These are phyloP conservation scores for Zygotorulaspora mrakii DNA, from an alignment of 1,139 yeast genomes.

Conservation along the genomic window DNA sequence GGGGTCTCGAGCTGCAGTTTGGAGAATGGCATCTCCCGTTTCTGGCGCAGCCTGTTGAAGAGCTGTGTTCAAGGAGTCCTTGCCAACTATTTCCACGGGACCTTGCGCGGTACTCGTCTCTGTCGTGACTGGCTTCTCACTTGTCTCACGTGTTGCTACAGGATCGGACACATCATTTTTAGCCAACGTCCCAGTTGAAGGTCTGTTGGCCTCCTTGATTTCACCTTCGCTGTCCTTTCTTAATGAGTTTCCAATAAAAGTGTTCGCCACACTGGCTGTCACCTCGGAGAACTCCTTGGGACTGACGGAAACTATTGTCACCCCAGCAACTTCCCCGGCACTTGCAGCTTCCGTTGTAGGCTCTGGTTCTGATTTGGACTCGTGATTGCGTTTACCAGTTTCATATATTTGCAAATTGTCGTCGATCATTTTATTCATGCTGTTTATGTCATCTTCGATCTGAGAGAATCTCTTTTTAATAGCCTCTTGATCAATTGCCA, in stretches of 20 bases:
- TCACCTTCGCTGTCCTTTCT: neutral
- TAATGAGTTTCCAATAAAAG: slow-evolving; percentile 7
- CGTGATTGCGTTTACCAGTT: neutral
- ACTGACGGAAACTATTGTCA: neutral
- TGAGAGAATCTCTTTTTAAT: slow-evolving; percentile 35
- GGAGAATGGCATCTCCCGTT: too few species aligned
- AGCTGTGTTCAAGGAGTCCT: neutral
- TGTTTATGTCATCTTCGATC: slow-evolving; percentile 35
- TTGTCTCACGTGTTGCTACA: too few species aligned
- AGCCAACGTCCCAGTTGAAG: neutral
- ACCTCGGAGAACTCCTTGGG: slow-evolving; percentile 7
- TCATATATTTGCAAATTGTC: slow-evolving; percentile 28
- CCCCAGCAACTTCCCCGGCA: too few species aligned
- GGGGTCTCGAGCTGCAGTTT: too few species aligned
- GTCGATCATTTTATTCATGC: slow-evolving; percentile 36
- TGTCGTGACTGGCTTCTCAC: neutral
- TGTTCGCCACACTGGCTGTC: slow-evolving; percentile 8
- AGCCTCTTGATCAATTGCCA: slow-evolving; percentile 28
- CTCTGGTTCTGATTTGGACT: too few species aligned
- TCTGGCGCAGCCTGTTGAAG: too few species aligned
- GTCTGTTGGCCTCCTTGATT: neutral
- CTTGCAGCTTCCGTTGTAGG: too few species aligned
- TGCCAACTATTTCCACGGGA: neutral
- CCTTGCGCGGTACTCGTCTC: neutral
- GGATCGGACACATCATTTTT: neutral